phyloP scores from a whole-genome alignment of 306 rosid species.

The Hippophae tibetana region DNA sequence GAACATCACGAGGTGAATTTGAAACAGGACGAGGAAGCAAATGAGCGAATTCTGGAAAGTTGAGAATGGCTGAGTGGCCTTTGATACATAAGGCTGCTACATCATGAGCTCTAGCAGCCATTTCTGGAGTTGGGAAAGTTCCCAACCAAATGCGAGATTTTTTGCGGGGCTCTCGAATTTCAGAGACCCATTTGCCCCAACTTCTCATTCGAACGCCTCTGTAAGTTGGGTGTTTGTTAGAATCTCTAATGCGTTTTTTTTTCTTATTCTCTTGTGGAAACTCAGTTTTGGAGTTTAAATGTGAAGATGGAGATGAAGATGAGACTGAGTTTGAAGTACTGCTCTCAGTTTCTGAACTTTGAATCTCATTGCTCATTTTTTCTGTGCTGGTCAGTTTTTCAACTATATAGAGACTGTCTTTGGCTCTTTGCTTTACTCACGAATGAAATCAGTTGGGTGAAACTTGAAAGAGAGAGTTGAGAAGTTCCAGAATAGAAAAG shows the following conservation, averaged over 20 bases:
- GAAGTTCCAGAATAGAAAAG: conserved; percentile 11
- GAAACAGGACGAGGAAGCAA: conserved; percentile 80
- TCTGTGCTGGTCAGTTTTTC: neutral
- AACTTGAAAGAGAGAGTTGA: neutral
- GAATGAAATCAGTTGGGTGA: neutral
- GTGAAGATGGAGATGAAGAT: conserved; percentile 23
- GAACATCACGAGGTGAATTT: conserved; percentile 65
- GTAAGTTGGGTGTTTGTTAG: conserved; percentile 52
- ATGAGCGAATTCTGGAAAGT: conserved; percentile 61
- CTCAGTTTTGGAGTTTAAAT: neutral
- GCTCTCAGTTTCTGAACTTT: conserved; percentile 31
- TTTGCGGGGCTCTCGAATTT: conserved; percentile 89
- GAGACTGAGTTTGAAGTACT: conserved; percentile 25
- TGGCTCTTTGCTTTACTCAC: no score
- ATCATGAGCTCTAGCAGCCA: conserved; percentile 97
- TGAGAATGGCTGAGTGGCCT: conserved; percentile 73
- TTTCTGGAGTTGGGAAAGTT: conserved; percentile 74
- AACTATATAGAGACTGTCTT: neutral
- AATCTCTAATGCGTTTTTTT: conserved; percentile 41
- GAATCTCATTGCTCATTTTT: conserved; percentile 26
- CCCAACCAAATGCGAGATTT: conserved; percentile 98
- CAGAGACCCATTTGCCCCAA: conserved; percentile 99
- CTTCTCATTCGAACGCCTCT: conserved; percentile 85
- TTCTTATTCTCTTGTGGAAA: conserved; percentile 8
- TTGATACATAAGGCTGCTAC: conserved; percentile 91